Conservation (phyloP, 306 rosid species). For the Calophaca sinica region DNA sequence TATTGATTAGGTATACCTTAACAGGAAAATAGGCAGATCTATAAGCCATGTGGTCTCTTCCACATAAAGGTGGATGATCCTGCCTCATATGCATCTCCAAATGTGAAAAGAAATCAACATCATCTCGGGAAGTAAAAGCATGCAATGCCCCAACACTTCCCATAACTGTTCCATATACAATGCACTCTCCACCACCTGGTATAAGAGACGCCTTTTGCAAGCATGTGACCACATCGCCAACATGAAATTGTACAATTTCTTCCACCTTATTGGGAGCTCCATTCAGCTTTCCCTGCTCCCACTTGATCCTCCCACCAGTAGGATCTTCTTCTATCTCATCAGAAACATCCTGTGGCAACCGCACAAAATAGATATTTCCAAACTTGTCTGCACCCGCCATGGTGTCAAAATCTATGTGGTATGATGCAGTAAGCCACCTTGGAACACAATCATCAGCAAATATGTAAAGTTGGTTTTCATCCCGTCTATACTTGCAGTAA, state of each 20-base stretch:
- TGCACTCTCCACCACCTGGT: constrained; percentile 96
- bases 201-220: constrained; percentile 97
- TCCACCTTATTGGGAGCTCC: constrained; percentile 98
- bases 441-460: constrained; percentile 97
- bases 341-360: constrained; percentile 89
- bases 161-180: constrained; percentile 92
- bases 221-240: constrained; percentile 81
- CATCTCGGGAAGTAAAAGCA: constrained; percentile 96
- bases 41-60: constrained; percentile 98
- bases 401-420: constrained; percentile 95
- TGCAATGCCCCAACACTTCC: constrained; percentile 96
- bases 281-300: constrained; percentile 97
- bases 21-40: constrained; percentile 97
- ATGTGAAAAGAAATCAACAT: constrained; percentile 96
- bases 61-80: constrained; percentile 95
- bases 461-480: constrained; percentile 93
- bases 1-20: constrained; percentile 65
- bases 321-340: constrained; percentile 99
- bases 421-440: constrained; percentile 95
- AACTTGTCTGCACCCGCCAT: constrained; percentile 99
- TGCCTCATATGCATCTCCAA: constrained; percentile 99
- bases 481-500: constrained; percentile 96
- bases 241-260: constrained; percentile 92
- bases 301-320: constrained; percentile 95
- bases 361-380: constrained; percentile 89